Conservation (phyloP, 768 basidiomycete species). For the Leccinum uliginosum region DNA sequence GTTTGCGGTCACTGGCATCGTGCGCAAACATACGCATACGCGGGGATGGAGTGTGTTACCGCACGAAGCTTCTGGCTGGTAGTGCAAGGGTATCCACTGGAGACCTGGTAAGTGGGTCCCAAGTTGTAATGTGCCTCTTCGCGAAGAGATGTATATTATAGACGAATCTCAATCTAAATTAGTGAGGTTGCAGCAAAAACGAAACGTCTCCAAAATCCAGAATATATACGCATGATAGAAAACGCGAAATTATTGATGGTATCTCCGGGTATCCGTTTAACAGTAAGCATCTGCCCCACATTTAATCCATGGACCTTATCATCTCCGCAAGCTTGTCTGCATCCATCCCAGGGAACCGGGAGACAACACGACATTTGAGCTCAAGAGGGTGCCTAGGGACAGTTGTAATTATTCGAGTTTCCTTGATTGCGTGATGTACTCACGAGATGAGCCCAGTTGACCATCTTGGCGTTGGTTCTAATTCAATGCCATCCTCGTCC, state of each 20-base stretch:
- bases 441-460: slow-evolving; percentile 28
- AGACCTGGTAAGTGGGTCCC: too few relatives aligned
- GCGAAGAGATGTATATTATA: background rate
- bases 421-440: slow-evolving; percentile 3
- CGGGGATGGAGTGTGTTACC: too few relatives aligned
- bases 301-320: slow-evolving; percentile 12
- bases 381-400: slow-evolving; percentile 24
- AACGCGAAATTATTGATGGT: background rate
- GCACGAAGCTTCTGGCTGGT: background rate
- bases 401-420: slow-evolving; percentile 1
- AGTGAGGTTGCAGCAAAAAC: too few relatives aligned
- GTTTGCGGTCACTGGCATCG: background rate
- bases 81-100: background rate
- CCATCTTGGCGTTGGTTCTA: slow-evolving; percentile 24
- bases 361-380: slow-evolving; percentile 26
- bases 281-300: background rate
- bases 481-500: slow-evolving; percentile 24
- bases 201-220: background rate
- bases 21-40: background rate
- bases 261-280: background rate
- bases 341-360: slow-evolving; percentile 16
- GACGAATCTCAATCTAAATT: background rate
- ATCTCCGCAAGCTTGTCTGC: slow-evolving; percentile 13
- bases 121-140: too few relatives aligned
- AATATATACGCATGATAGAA: background rate